Evolutionary conservation across 768 basidiomycete species (phyloP).

Genomic region (Leucogyrophana mollusca): DNA sequence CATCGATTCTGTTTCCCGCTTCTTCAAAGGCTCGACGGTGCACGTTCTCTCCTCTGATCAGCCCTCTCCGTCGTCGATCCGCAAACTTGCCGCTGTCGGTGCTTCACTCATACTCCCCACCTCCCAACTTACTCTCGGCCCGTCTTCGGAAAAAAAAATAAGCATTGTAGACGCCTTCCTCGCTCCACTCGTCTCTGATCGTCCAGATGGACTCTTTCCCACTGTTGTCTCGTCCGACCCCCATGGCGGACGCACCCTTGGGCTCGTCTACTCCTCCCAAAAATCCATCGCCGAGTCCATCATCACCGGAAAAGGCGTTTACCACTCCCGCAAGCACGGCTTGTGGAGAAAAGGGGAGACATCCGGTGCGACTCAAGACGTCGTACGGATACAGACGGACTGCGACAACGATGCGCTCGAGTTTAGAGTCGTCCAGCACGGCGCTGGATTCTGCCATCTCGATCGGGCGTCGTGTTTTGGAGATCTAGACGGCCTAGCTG

Average conservation of each 20-base stretch:
- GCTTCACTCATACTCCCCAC: constrained; percentile 72
- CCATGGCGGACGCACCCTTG: constrained; percentile 74
- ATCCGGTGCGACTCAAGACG: constrained; percentile 88
- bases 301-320: constrained; percentile 85
- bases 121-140: constrained; percentile 60
- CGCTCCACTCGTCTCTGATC: constrained; percentile 78
- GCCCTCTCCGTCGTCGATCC: constrained; percentile 59
- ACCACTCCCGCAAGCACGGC: constrained; percentile 94
- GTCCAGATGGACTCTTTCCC: constrained; percentile 89
- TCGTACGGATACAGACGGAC: constrained; percentile 79
- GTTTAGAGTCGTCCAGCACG: constrained; percentile 87
- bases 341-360: constrained; percentile 98
- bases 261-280: constrained; percentile 92
- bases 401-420: constrained; percentile 93
- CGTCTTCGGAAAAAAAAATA: constrained; percentile 55
- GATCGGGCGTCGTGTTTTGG: constrained; percentile 88
- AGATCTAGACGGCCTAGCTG: constrained; percentile 71
- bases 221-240: constrained; percentile 78
- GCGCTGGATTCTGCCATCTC: constrained; percentile 92
- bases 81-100: constrained; percentile 55
- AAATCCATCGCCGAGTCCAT: constrained; percentile 88
- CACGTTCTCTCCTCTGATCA: constrained; percentile 56
- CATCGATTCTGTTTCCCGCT: constrained; percentile 72
- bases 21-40: constrained; percentile 63
- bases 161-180: constrained; percentile 86